Percentiles rank a stretch among this genome's conserved stretches.
Conservation (phyloP, 1,284 basidiomycete genomes). For the Malassezia cuniculi region DNA sequence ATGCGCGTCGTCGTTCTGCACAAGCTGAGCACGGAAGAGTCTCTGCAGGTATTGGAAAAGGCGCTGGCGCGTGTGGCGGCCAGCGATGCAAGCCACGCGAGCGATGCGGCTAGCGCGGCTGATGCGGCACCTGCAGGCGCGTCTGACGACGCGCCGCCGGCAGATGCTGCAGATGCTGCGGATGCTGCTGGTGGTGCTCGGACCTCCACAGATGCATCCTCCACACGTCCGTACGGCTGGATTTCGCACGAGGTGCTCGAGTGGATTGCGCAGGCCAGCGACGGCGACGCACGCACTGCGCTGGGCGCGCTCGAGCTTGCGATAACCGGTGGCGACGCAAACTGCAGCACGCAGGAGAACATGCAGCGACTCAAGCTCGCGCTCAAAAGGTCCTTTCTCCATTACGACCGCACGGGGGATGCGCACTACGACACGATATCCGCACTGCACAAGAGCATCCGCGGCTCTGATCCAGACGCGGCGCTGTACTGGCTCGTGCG, state of each 20-base stretch:
- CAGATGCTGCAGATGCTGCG: constrained; percentile 52
- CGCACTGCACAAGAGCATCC: constrained; percentile 69
- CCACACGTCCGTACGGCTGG: constrained; percentile 36
- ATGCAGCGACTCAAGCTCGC: constrained; percentile 19
- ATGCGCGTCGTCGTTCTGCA: constrained; percentile 51
- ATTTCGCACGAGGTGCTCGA: constrained; percentile 21
- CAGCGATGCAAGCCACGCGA: constrained; percentile 3
- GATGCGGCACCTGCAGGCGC: background rate
- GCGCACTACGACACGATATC: constrained; percentile 69
- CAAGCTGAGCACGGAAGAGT: constrained; percentile 27
- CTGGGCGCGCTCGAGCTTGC: constrained; percentile 34
- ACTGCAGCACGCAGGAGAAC: constrained; percentile 9
- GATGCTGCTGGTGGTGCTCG: background rate
- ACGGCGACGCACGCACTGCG: constrained; percentile 37
- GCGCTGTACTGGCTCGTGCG: constrained; percentile 64
- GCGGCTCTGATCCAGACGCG: constrained; percentile 65
- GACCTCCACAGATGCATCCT: background rate
- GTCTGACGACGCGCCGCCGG: constrained; percentile 13
- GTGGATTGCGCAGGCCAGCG: constrained; percentile 35
- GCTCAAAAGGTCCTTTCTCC: constrained; percentile 25
- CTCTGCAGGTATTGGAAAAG: constrained; percentile 21
- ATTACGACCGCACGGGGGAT: constrained; percentile 42
- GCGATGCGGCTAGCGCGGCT: background rate
- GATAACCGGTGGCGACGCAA: constrained; percentile 20
- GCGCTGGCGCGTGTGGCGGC: constrained; percentile 17